Base-by-base conservation (phyloP, 495 filamentous ascomycete species). In the Penicillium waksmanii region DNA sequence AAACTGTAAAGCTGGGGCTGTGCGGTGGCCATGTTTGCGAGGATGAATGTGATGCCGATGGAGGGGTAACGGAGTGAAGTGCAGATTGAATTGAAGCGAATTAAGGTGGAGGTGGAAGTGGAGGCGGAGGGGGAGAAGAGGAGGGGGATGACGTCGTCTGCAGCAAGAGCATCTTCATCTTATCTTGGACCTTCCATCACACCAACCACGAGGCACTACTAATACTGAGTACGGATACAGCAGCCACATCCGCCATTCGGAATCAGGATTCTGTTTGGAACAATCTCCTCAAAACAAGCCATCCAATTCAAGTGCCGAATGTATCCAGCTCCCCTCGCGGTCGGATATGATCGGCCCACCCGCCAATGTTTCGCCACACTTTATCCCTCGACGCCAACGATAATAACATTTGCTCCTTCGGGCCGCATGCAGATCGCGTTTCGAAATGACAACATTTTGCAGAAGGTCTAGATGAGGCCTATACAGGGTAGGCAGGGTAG, bases 1-100 rank as follows among this genome's bases (percentile, higher is more conserved):
- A 94, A 98, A 58, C 89, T 85, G 81, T 90, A 96, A 64, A 98
- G 88, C 66, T 90, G 93, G 58, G 92, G 90, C 68, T 90, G 85
- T 63, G 67, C 51, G 56, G 66, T 65, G 33, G 76, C 59, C 77
- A 80, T 85, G 66, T 49, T 73, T 44, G 7, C 8, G n/a, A 23
- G 23, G 23, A 23, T 17, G 42, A 44, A n/a, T 44, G 42, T n/a
- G 42, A 23, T 23, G 23, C 23, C 23, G 23, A 23, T 19, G 42
- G 42, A n/a, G 36, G 36, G 36, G 15, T 40, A 40, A 23, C 23
- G 23, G 36, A 15, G 36, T 13, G 36, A 40, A 13, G 11, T 40
- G 36, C 12, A n/a, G 36, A n/a, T 12, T 13, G 36, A n/a, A 40
- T 12, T 13, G 36, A 40, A 40, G 9, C 11, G 15, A n/a, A 40